phyloP scores from a whole-genome alignment of 1,284 basidiomycete species.

The Ustilago crameri region DNA sequence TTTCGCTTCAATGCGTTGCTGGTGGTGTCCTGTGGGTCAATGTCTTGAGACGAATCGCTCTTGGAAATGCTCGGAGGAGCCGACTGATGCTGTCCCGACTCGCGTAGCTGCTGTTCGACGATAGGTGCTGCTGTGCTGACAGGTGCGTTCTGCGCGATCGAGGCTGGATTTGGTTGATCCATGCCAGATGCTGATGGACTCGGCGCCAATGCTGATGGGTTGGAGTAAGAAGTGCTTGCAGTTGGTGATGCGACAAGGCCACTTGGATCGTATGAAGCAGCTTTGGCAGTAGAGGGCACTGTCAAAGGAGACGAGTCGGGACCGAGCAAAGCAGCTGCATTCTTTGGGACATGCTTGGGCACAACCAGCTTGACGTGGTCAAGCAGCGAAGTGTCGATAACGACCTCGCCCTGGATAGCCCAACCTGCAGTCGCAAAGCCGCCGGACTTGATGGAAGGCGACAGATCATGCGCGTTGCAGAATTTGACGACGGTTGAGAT shows the following conservation, averaged over 20 bases:
- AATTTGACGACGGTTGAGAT: conserved; percentile 68
- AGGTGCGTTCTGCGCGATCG: conserved; percentile 21
- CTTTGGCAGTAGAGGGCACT: conserved; percentile 14
- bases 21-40: conserved; percentile 29
- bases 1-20: conserved; percentile 36
- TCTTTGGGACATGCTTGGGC: conserved; percentile 63
- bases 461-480: conserved; percentile 76
- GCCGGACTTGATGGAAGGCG: conserved; percentile 85
- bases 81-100: conserved; percentile 13
- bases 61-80: conserved; percentile 6
- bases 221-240: conserved; percentile 8
- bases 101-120: conserved; percentile 13
- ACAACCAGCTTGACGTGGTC: conserved; percentile 76
- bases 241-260: conserved; percentile 15
- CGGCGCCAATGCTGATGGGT: background rate
- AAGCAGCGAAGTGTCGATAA: conserved; percentile 80
- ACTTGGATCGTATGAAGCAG: conserved; percentile 21
- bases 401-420: conserved; percentile 83
- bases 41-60: conserved; percentile 27
- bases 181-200: conserved; percentile 7
- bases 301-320: conserved; percentile 34
- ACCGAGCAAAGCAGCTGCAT: background rate
- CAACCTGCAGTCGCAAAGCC: conserved; percentile 89
- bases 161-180: conserved; percentile 8
- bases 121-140: conserved; percentile 21